These are phyloP conservation scores for Teunomyces cretensis DNA, from an alignment of 805 yeast species.

Conservation along the genomic window DNA sequence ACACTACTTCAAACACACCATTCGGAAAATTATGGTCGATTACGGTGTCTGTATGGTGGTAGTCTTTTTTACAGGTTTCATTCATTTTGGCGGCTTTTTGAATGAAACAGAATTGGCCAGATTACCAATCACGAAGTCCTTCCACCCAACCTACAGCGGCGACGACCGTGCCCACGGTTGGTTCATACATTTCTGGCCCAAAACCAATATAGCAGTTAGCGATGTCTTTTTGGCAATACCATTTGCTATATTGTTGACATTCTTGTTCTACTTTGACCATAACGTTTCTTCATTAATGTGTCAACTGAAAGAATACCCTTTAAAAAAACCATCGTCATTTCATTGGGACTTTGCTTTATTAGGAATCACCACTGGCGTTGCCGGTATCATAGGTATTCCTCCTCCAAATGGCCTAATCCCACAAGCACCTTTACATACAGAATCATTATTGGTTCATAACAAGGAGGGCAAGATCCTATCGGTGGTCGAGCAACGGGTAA, in stretches of 20 bases:
- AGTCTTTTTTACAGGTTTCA: constrained; percentile 87
- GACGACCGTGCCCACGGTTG: constrained; percentile 55
- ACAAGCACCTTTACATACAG: constrained; percentile 93
- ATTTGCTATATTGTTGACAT: constrained; percentile 81
- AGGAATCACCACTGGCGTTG: constrained; percentile 82
- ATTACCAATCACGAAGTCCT: constrained; percentile 71
- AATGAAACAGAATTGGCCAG: constrained; percentile 53
- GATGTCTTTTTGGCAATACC: constrained; percentile 89
- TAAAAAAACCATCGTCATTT: constrained; percentile 83
- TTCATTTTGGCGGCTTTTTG: constrained; percentile 85
- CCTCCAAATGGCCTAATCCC: constrained; percentile 97
- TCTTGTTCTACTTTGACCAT: constrained; percentile 90
- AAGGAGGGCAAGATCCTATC: constrained; percentile 37
- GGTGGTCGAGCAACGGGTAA: constrained; percentile 87
- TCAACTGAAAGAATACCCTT: constrained; percentile 76
- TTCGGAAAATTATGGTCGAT: constrained; percentile 75
- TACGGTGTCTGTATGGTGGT: constrained; percentile 84
- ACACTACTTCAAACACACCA: constrained; percentile 55
- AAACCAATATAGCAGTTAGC: constrained; percentile 55
- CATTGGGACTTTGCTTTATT: constrained; percentile 89
- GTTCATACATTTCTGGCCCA: constrained; percentile 76
- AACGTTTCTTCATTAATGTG: constrained; percentile 93
- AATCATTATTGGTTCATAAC: constrained; percentile 62
- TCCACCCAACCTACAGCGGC: constrained; percentile 60
- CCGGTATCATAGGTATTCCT: constrained; percentile 88